phyloP scores from a whole-genome alignment of 371 early-diverging fungal genomes.

The Nematocida ausubeli region DNA sequence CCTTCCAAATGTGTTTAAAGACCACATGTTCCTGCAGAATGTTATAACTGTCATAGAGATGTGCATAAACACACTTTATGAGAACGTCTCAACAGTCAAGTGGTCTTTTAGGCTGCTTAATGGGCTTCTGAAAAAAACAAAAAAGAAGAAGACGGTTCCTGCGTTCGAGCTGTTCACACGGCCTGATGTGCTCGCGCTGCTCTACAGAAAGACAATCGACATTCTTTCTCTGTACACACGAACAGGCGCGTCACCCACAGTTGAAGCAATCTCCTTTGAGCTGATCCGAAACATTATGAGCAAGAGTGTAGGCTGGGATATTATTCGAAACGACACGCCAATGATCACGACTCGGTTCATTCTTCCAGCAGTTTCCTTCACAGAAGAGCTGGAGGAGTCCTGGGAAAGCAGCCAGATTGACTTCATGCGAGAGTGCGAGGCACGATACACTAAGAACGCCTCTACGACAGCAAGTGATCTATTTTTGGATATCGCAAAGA shows the following conservation, averaged over 20 bases:
- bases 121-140: constrained; percentile 60
- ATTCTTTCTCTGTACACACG: constrained; percentile 12
- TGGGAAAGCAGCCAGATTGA: constrained; percentile 62
- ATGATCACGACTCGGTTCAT: constrained; percentile 59
- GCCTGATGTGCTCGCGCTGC: constrained; percentile 16
- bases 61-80: constrained; percentile 20
- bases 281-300: constrained; percentile 50
- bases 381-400: constrained; percentile 54
- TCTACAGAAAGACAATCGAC: constrained; percentile 17
- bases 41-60: constrained; percentile 46
- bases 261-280: constrained; percentile 43
- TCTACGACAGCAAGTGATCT: constrained; percentile 41
- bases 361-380: constrained; percentile 53
- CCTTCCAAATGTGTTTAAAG: constrained; percentile 57
- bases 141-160: constrained; percentile 63
- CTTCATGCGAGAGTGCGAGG: constrained; percentile 64
- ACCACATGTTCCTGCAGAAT: constrained; percentile 46
- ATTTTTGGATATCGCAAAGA: constrained; percentile 61
- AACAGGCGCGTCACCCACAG: constrained; percentile 1
- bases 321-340: constrained; percentile 47
- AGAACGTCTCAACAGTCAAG: constrained; percentile 51
- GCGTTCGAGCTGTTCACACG: constrained; percentile 23
- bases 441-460: constrained; percentile 47
- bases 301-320: constrained; percentile 25
- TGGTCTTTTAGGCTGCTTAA: constrained; percentile 63